Evolutionary conservation across 1,284 basidiomycete species (phyloP), one percentile per base, ranked within the genome.

Genomic region (Microbotryum intermedium): DNA sequence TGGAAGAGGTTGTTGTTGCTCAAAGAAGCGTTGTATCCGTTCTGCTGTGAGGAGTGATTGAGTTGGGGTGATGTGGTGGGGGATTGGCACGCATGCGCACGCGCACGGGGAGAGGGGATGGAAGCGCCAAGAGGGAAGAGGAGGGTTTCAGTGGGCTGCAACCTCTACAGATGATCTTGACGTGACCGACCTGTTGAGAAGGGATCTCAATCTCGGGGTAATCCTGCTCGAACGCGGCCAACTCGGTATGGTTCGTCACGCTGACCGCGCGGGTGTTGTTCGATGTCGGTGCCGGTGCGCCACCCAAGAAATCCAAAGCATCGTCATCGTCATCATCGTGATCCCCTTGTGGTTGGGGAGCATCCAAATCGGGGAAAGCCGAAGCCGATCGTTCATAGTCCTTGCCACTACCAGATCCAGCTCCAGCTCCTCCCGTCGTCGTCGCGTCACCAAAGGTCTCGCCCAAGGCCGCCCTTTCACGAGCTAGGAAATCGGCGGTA

Each of bases 211-310:
- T 81, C 69, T 90, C 90, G 0, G 93, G 93, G 76, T 94, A 97
- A 66, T 89, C 84, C 72, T 79, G 86, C 77, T 94, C 86, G 69
- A 97, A 97, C 75, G 88, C 84, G 69, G 89, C 88, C 64, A 91
- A 82, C 68, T 93, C 91, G 65, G 88, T 86, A 59, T 77, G 74
- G 16, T 67, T 59, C 69, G 87, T 83, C 2, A 89, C 89, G 0
- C 90, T 93, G 42, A 91, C 86, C 73, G 83, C 86, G 3, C 34
- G 1, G 13, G 34, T 39, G 55, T 92, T 84, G 21, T 82, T 78
- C 18, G 75, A 50, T 28, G 6, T 23, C 11, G 21, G 21, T 2
- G 26, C 48, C 1, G 71, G 76, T 66, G 68, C 71, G 64, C 23
- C 79, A 77, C 25, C 79, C 77, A 46, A 77, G 74, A 61, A 77